Percentiles rank a stretch among this genome's conserved stretches.
Evolutionary conservation across 352 stramenopile genomes (phyloP).

Genomic region (Elongisporangium prolatum): DNA sequence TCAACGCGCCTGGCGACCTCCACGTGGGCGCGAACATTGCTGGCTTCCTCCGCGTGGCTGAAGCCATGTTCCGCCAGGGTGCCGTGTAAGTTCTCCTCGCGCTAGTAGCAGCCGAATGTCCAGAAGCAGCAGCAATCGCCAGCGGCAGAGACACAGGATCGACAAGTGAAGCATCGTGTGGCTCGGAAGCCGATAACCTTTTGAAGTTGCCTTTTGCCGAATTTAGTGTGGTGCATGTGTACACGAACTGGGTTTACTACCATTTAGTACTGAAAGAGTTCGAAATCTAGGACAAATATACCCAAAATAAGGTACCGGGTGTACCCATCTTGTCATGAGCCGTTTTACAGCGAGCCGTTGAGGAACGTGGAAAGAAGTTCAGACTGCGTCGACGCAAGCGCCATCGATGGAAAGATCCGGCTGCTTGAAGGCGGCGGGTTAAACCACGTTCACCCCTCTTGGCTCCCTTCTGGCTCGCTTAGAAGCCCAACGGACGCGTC

Average conservation of each 20-base stretch:
- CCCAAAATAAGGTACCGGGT: neutral
- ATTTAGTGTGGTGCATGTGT: neutral
- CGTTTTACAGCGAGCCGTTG: neutral
- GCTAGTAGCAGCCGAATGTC: neutral
- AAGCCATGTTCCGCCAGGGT: slow-evolving; percentile 96
- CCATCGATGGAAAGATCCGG: neutral
- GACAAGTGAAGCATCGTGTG: neutral
- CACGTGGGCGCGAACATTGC: slow-evolving; percentile 94
- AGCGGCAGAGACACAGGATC: neutral
- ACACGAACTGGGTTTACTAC: neutral
- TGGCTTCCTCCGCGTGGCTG: slow-evolving; percentile 95
- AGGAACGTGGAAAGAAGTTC: neutral
- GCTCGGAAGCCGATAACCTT: neutral
- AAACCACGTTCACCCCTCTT: neutral
- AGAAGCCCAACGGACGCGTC: neutral
- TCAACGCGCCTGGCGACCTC: slow-evolving; percentile 73
- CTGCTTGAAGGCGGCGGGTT: neutral
- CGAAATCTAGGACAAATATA: neutral
- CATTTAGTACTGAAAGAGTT: neutral
- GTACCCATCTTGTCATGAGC: neutral
- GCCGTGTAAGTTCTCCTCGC: slow-evolving; percentile 78
- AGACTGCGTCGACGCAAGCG: neutral
- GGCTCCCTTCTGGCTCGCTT: neutral
- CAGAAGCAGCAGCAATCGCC: neutral
- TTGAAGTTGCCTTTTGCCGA: neutral